phyloP scores from a whole-genome alignment of 805 yeast genomes.

The Candida sphagnicola region DNA sequence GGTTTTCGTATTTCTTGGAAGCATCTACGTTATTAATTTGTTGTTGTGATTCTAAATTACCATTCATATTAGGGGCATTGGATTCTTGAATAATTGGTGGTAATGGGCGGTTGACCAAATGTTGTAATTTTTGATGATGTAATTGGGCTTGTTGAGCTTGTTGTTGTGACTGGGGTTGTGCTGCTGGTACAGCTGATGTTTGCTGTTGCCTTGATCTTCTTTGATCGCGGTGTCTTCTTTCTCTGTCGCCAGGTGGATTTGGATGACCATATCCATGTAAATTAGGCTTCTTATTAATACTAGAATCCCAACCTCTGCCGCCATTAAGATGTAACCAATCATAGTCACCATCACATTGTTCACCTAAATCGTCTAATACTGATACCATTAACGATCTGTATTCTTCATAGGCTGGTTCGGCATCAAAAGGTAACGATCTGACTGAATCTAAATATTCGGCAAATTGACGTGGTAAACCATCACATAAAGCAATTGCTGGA shows the following conservation, averaged over 20 bases:
- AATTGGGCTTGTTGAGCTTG: slow-evolving; percentile 44
- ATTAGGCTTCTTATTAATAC: slow-evolving; percentile 72
- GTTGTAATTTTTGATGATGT: slow-evolving; percentile 46
- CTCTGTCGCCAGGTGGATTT: slow-evolving; percentile 49
- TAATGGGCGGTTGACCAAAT: slow-evolving; percentile 44
- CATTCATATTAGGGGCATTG: slow-evolving; percentile 20
- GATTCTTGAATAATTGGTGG: slow-evolving; percentile 45
- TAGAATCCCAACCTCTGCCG: slow-evolving; percentile 80
- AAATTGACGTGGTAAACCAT: slow-evolving; percentile 67
- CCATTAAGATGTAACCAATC: slow-evolving; percentile 81
- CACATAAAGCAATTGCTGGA: slow-evolving; percentile 57
- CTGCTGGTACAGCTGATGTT: slow-evolving; percentile 16
- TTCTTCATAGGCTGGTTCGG: slow-evolving; percentile 74
- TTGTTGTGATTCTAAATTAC: slow-evolving; percentile 7
- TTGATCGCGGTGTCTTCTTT: slow-evolving; percentile 44
- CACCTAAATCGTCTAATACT: slow-evolving; percentile 54
- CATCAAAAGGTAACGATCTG: slow-evolving; percentile 68
- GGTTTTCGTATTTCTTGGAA: slow-evolving; percentile 7
- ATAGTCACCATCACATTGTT: slow-evolving; percentile 61
- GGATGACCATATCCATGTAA: slow-evolving; percentile 81
- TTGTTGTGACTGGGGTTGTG: slow-evolving; percentile 9
- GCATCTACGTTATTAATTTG: slow-evolving; percentile 14
- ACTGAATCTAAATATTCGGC: slow-evolving; percentile 70
- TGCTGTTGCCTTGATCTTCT: slow-evolving; percentile 38
- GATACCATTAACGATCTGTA: slow-evolving; percentile 58